Evolutionary conservation across 331 rosid genomes (phyloP).

Genomic region (Malus hybrid): DNA sequence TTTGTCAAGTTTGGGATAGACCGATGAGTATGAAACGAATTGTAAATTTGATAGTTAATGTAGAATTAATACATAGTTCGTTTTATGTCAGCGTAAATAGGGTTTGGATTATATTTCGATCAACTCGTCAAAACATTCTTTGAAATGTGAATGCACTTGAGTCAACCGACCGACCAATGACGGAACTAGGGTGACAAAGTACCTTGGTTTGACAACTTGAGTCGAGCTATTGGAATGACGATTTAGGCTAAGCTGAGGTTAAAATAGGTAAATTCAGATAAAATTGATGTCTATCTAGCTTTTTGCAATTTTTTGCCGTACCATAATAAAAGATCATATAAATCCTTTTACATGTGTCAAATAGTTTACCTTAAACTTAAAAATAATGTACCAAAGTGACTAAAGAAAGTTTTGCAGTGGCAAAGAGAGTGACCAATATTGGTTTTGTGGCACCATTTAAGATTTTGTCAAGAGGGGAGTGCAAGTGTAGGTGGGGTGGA

Average conservation of each 20-base stretch:
- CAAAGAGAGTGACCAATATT: not conserved
- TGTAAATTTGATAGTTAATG: not conserved
- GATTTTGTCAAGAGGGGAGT: not conserved
- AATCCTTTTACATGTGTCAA: not conserved
- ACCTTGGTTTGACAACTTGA: not conserved
- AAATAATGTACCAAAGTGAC: not conserved
- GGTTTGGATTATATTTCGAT: not conserved
- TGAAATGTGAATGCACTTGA: not conserved
- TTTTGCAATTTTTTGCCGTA: too few species aligned
- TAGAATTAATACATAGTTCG: too few species aligned
- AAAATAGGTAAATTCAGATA: not conserved
- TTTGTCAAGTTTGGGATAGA: not conserved
- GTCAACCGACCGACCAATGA: not conserved
- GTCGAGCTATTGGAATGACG: not conserved
- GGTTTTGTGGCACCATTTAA: not conserved
- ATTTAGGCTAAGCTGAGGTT: not conserved
- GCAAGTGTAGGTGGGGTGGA: conserved; percentile 31
- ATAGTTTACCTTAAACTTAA: not conserved
- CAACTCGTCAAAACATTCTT: not conserved
- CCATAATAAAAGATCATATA: not conserved
- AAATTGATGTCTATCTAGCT: too few species aligned
- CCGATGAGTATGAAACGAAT: not conserved
- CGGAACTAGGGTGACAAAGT: not conserved
- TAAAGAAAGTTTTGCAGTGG: not conserved
- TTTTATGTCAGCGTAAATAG: too few species aligned